Evolutionary conservation across 371 early-diverging fungal species (phyloP), one percentile per base, ranked within the genome.

Genomic region (Gilbertella persicaria): DNA sequence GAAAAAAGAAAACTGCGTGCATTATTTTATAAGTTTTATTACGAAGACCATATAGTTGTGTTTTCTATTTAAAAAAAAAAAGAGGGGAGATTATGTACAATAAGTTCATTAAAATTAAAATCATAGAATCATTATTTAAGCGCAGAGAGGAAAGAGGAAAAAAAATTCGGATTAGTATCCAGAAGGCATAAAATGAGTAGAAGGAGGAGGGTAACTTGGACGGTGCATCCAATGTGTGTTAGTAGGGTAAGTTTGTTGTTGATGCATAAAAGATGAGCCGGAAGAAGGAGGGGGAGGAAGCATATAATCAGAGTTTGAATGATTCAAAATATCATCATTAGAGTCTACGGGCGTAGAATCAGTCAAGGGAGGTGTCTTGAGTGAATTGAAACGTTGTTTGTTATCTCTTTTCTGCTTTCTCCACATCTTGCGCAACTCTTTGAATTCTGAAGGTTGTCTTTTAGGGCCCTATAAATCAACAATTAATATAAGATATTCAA

Each of bases 361-460:
- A n/a, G n/a, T n/a, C n/a, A n/a, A n/a, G n/a, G n/a, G n/a, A n/a
- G n/a, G n/a, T n/a, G n/a, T n/a, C n/a, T 37, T 9, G 28, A 28
- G 36, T n/a, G 53, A 43, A n/a, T 12, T 29, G 19, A 23, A 28
- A 19, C 50, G 55, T 23, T 46, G 47, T 13, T 72, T 73, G 10
- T 67, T 61, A 48, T 73, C 77, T 36, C 67, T 64, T 45, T 77
- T 77, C 44, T 77, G 77, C 40, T 71, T 62, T 58, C 77, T 68
- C 77, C 77, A 77, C 44, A 70, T 65, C 46, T 77, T 77, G 5
- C 86, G 74, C 54, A 84, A 67, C 51, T 83, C 87, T 62, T 86
- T 84, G 53, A 86, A 86, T 60, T 86, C 87, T 16, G 73, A 53
- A 6, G 76, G 76, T 40, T 70, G 69, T 51, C 76, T 60, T 66